Conservation (phyloP, 2,329 filamentous ascomycete genomes). For the Ascochyta pisi region DNA sequence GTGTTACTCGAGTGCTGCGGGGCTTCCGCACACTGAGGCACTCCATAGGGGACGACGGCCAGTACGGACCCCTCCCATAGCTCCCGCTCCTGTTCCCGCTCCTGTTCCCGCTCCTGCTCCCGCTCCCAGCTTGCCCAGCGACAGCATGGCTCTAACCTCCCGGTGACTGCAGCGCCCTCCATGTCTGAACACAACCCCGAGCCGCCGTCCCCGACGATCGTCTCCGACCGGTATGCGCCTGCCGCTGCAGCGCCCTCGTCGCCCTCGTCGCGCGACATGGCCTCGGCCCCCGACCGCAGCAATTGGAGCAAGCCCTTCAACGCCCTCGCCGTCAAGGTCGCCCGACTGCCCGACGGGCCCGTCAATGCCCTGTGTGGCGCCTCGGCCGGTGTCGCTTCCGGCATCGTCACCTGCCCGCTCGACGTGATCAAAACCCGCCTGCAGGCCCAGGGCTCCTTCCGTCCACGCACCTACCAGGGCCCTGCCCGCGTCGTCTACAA, state of each 20-base stretch:
- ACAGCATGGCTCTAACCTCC: constrained; percentile 27
- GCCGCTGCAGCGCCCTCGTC: constrained; percentile 14
- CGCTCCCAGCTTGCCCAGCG: neutral
- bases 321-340: constrained; percentile 49
- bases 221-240: constrained; percentile 46
- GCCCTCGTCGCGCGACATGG: constrained; percentile 26
- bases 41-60: constrained; percentile 48
- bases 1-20: constrained; percentile 53
- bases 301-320: constrained; percentile 36
- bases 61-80: constrained; percentile 33
- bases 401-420: constrained; percentile 92
- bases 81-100: neutral
- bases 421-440: constrained; percentile 99
- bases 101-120: too few relatives aligned
- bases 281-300: constrained; percentile 22
- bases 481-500: constrained; percentile 72
- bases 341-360: constrained; percentile 60
- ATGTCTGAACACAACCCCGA: constrained; percentile 47
- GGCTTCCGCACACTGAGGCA: constrained; percentile 52
- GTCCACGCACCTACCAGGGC: constrained; percentile 58
- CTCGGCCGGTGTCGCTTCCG: constrained; percentile 88
- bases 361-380: constrained; percentile 88
- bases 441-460: constrained; percentile 90
- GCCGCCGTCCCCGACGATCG: constrained; percentile 46
- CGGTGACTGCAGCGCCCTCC: constrained; percentile 37